Base-by-base conservation (phyloP, 2,329 filamentous ascomycete genomes). In the Escovopsis weberi region DNA sequence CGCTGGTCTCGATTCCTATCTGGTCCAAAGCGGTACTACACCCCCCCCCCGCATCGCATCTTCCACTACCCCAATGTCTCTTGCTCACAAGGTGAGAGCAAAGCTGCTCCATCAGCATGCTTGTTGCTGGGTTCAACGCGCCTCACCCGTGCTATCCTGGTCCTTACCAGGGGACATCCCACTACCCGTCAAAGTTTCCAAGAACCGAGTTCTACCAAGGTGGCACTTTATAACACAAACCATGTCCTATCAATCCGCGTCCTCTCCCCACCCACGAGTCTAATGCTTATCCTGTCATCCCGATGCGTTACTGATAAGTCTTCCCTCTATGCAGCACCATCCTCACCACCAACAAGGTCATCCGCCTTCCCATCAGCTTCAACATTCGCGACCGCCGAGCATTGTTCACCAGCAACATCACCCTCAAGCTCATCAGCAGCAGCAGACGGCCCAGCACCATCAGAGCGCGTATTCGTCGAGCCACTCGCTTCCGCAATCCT, bases 291-390 rank as follows among this genome's bases (percentile, higher is more conserved):
- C 59, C 51, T 50, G 55, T 50, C 55, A 52, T 56, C 58, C 59
- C 56, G 53, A 60, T 55, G 55, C 54, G 52, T 60, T 60, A 74
- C 72, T 75, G 72, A 76, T 73, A 66, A 66, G 68, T 65, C 62
- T 72, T 63, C 68, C 69, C 65, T 71, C 66, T 69, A 73, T 75
- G 72, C 76, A 85, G 80, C 80, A 84, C 74, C 80, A 83, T 69
- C 73, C 78, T 67, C 79, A 82, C 69, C 75, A 80, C 62, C 77
- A 78, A 65, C 78, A 83, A 70, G 81, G 80, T 74, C 78, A 80
- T 65, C 75, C 77, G 55, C 68, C 72, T 65, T 63, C 72, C 52
- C 73, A 75, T 57, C 69, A 82, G 58, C 73, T 82, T 52, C 81
- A 83, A 52, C 78, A 83, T 60, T 73, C 79, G 54, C 76, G 82